phyloP scores from a whole-genome alignment of 1,284 basidiomycete genomes.

The Termitomyces sp. region DNA sequence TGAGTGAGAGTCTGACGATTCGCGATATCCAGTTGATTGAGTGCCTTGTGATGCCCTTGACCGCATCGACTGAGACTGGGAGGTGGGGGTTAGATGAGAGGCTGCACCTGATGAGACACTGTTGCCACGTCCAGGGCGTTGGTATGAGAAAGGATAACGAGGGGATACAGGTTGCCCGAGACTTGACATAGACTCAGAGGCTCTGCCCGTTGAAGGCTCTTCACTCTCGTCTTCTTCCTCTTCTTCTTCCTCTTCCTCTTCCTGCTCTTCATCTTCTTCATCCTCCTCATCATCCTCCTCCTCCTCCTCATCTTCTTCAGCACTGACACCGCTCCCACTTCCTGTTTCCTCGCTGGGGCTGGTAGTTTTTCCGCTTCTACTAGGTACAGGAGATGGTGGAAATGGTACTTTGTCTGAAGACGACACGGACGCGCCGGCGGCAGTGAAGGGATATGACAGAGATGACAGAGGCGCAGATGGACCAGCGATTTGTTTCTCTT shows the following conservation, averaged over 20 bases:
- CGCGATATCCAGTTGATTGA: constrained; percentile 54
- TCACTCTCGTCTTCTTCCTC: constrained; percentile 38
- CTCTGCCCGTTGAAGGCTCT: constrained; percentile 49
- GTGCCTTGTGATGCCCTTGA: constrained; percentile 42
- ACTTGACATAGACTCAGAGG: constrained; percentile 73
- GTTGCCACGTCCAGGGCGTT: constrained; percentile 45
- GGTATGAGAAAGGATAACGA: constrained; percentile 67
- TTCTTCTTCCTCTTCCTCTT: constrained; percentile 31
- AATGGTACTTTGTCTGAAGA: constrained; percentile 61
- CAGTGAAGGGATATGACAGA: constrained; percentile 61
- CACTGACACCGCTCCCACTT: constrained; percentile 20
- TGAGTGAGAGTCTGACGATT: constrained; percentile 49
- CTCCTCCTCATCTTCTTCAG: constrained; percentile 29
- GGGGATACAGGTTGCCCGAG: constrained; percentile 69
- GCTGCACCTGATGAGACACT: constrained; percentile 31
- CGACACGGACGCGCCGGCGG: constrained; percentile 50
- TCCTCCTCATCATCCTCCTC: constrained; percentile 29
- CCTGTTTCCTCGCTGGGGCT: constrained; percentile 17
- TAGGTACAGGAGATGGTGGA: constrained; percentile 53
- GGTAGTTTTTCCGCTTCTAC: constrained; percentile 15
- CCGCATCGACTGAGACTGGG: constrained; percentile 38
- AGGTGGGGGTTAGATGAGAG: constrained; percentile 35
- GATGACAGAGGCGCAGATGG: constrained; percentile 35
- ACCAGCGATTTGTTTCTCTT: constrained; percentile 28
- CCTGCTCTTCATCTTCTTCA: constrained; percentile 30